phyloP scores from a whole-genome alignment of 345 rosid species.

The Hibiscus syriacus region DNA sequence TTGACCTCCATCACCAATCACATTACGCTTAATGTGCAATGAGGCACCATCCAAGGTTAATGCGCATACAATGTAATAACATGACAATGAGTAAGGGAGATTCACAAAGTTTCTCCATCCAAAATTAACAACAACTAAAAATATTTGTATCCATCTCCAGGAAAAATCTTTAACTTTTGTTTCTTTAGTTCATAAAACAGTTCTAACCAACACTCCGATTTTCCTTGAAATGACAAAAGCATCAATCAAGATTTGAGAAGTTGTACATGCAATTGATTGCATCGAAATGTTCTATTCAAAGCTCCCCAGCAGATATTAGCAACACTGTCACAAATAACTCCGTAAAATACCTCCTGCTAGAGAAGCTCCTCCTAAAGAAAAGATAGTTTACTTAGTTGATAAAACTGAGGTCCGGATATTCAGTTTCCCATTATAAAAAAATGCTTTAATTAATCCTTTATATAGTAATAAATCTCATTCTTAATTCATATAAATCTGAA shows the following conservation, averaged over 20 bases:
- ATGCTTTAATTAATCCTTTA: neutral
- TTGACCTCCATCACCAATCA: neutral
- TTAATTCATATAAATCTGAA: neutral
- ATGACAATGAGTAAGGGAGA: neutral
- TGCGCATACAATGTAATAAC: neutral
- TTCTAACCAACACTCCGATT: neutral
- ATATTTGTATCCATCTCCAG: neutral
- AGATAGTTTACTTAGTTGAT: neutral
- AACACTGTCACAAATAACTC: neutral
- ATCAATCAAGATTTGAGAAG: neutral
- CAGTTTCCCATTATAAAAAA: neutral
- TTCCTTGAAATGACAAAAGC: neutral
- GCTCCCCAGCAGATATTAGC: neutral
- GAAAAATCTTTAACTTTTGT: neutral
- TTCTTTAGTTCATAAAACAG: neutral
- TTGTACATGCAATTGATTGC: neutral
- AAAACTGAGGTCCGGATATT: neutral
- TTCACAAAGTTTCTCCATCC: neutral
- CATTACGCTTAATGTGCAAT: neutral
- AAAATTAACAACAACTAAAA: neutral
- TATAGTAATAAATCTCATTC: neutral
- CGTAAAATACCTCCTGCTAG: neutral
- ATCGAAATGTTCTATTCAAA: neutral
- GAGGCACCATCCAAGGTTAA: neutral
- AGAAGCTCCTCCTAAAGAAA: neutral